Evolutionary conservation across 805 yeast genomes (phyloP).

Genomic region (Wickerhamomyces rabaulensis): DNA sequence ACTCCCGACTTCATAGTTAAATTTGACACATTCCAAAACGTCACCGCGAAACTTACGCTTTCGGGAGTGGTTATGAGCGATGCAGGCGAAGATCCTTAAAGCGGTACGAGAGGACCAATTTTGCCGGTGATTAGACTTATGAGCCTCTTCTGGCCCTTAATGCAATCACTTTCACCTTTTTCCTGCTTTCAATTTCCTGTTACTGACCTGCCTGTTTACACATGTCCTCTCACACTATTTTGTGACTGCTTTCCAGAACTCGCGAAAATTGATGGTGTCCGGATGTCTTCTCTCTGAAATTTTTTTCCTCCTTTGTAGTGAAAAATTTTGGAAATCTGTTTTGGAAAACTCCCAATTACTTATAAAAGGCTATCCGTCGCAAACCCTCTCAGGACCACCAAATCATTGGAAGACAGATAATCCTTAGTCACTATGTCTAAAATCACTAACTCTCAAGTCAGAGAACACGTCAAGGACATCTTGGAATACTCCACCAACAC

Average conservation of each 20-base stretch:
- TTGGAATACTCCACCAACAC: constrained; percentile 86
- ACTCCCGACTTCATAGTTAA: not conserved
- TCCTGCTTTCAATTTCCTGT: no score
- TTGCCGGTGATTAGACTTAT: no score
- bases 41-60: not conserved
- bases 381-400: constrained; percentile 46
- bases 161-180: no score
- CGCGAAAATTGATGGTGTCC: constrained; percentile 1
- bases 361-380: constrained; percentile 31
- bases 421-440: constrained; percentile 58
- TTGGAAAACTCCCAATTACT: not conserved
- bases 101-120: no score
- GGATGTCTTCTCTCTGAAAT: constrained; percentile 1
- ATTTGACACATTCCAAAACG: constrained; percentile 2
- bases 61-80: not conserved
- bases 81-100: no score
- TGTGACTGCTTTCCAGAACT: constrained; percentile 5
- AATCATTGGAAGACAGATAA: constrained; percentile 73
- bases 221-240: no score
- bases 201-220: no score
- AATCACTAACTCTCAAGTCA: constrained; percentile 87
- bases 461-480: constrained; percentile 93
- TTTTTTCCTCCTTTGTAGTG: not conserved
- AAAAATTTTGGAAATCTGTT: not conserved
- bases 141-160: no score